Evolutionary conservation across 306 rosid species (phyloP), one percentile per base, ranked within the genome.

Genomic region (Herpetospermum pedunculosum): DNA sequence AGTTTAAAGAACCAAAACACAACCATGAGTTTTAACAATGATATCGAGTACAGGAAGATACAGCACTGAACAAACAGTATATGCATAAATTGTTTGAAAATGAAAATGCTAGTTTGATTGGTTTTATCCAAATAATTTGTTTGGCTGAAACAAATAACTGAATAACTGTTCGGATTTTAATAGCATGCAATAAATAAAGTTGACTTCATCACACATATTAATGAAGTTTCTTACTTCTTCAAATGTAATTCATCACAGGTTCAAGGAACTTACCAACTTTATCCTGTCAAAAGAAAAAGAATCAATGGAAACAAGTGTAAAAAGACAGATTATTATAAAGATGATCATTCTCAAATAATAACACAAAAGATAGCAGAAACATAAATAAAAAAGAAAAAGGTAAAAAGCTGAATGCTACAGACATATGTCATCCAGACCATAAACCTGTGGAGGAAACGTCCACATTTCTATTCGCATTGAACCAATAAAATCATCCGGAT

Each of bases 201-300:
- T 26, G 64, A 77, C 28, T 28, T 40, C 41, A 46, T 47, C 19
- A 68, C 52, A 60, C 64, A 41, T 26, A 76, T 26, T 18, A 77
- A 81, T 83, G 79, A 82, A 59, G 77, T 73, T 72, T 55, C 81
- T 76, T 76, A 84, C 78, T 74, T 77, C 83, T 78, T 78, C 68
- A 74, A 44, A 82, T 75, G 75, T 68, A 81, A 81, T 35, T 81
- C 81, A 81, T 58, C 60, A 78, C 19, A 69, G 49, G 71, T 82
- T 60, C 59, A 78, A 78, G 74, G 83, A 84, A 87, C 96, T 92
- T 90, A 90, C 98, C 98, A 68, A 92, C 96, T 90, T 90, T 92
- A 83, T 92, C 98, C 98, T 92, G 96, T 74, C 44, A 83, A 85
- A 83, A 55, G 70, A 73, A 76, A 62, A 76, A 35, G 81, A 78